Percentiles rank a stretch among this genome's conserved stretches.
These are phyloP conservation scores for Aspergillus neoniger DNA, from an alignment of 2,329 filamentous ascomycete species.

Conservation along the genomic window DNA sequence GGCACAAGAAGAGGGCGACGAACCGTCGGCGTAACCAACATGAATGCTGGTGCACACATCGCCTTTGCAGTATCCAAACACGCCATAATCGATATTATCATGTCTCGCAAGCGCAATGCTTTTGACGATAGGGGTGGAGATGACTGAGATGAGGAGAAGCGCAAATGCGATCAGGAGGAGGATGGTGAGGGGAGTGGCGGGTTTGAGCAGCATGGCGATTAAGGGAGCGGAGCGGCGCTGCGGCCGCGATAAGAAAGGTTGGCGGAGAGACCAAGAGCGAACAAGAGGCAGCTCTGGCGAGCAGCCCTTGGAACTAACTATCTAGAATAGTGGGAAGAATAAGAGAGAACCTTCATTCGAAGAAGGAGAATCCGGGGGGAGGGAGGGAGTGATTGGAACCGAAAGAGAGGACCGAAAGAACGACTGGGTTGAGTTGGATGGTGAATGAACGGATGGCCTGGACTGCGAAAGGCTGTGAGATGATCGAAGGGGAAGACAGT, in stretches of 20 bases:
- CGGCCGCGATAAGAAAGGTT: constrained; percentile 7
- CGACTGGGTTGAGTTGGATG: constrained; percentile 1
- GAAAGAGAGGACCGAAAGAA: constrained; percentile 3
- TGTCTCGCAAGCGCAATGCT: constrained; percentile 80
- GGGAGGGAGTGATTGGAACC: background rate
- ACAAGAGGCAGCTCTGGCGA: background rate
- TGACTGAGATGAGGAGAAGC: constrained; percentile 78
- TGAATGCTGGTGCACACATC: constrained; percentile 68
- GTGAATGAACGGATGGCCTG: background rate
- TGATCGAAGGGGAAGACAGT: background rate
- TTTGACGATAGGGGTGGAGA: constrained; percentile 90
- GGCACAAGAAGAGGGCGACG: constrained; percentile 38
- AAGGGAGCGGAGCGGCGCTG: constrained; percentile 19
- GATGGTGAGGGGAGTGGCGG: constrained; percentile 86
- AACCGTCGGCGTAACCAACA: constrained; percentile 85
- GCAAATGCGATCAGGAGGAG: constrained; percentile 83
- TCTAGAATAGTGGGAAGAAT: background rate
- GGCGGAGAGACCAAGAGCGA: background rate
- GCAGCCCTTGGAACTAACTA: constrained; percentile 1
- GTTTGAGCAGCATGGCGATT: constrained; percentile 72
- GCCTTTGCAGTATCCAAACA: constrained; percentile 82
- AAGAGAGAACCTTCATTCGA: background rate
- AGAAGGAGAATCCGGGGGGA: background rate
- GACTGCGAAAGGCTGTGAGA: background rate
- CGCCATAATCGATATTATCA: constrained; percentile 78